phyloP scores from a whole-genome alignment of 495 filamentous ascomycete genomes.

The Thozetella sp. region DNA sequence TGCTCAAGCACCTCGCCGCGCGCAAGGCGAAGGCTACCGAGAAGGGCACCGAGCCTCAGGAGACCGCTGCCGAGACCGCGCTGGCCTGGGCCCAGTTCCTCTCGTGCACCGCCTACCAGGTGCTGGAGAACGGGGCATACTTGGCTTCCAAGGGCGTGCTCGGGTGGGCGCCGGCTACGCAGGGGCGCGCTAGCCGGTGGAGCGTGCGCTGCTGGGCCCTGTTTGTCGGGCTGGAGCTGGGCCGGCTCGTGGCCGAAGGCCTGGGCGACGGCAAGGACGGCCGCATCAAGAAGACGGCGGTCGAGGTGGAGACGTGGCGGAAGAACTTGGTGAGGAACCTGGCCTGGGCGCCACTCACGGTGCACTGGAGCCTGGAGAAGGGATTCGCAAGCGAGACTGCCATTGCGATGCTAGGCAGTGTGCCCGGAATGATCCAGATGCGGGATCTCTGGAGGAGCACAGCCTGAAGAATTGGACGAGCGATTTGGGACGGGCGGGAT shows the following conservation, averaged over 20 bases:
- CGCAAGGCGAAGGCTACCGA: conserved; percentile 1
- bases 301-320: conserved; percentile 43
- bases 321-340: conserved; percentile 47
- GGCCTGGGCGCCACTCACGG: conserved; percentile 59
- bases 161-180: conserved; percentile 51
- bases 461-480: conserved; percentile 14
- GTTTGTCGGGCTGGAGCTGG: conserved; percentile 77
- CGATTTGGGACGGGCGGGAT: not conserved
- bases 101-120: conserved; percentile 69
- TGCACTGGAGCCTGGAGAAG: conserved; percentile 82
- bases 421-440: conserved; percentile 70
- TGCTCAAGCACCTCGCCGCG: conserved; percentile 29
- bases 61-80: conserved; percentile 39
- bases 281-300: conserved; percentile 38
- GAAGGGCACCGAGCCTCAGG: conserved; percentile 9
- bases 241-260: conserved; percentile 57
- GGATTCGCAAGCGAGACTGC: conserved; percentile 61
- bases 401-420: conserved; percentile 65
- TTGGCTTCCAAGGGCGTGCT: conserved; percentile 72
- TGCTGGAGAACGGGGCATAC: conserved; percentile 83
- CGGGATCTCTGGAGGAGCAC: conserved; percentile 62
- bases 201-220: conserved; percentile 78
- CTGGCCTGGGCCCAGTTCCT: conserved; percentile 71
- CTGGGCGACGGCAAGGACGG: conserved; percentile 31
- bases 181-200: conserved; percentile 67